Evolutionary conservation across 352 stramenopile genomes (phyloP), one percentile per base, ranked within the genome.

Genomic region (Globisporangium nagaii): DNA sequence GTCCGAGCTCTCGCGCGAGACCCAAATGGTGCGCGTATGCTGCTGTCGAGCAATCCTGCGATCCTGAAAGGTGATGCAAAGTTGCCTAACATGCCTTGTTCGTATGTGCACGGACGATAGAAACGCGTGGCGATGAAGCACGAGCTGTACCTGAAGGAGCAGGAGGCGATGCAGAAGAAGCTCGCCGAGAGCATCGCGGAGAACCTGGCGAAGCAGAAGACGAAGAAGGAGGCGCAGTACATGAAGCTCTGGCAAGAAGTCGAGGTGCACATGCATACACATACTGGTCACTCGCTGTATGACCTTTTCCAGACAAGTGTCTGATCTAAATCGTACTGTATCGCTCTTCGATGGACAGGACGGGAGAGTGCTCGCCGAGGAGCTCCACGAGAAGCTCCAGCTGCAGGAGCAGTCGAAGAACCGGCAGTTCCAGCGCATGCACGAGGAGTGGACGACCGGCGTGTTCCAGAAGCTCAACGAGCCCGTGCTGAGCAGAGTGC

Each of bases 381-480:
- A 91, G 36, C 69, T 91, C 0, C 75, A 71, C 5, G 76, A 79
- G 35, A 87, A 86, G 27, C 54, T 89, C 19, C 57, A 77, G 37
- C 60, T 89, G 25, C 75, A 91, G 36, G 68, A 87, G 8, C 70
- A 88, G 42, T 86, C 75, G 1, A 81, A 79, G 32, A 56, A 60
- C 11, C 74, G 75, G 3, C 78, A 88, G 58, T 66, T 78, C 42
- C 73, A 80, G 59, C 72, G 79, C 15, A 87, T 91, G 73, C 74
- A 91, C 53, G 77, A 85, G 31, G 81, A 89, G 53, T 89, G 81
- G 81, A 81, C 59, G 8, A 60, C 59, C 0, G 71, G 63, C 2
- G 81, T 91, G 30, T 91, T 76, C 56, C 66, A 88, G 55, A 83
- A 81, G 42, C 69, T 91, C 8, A 91, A 91, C 48, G 75, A 79